Evolutionary conservation across 495 filamentous ascomycete genomes (phyloP).

Genomic region (Hypoxylon fuscum): DNA sequence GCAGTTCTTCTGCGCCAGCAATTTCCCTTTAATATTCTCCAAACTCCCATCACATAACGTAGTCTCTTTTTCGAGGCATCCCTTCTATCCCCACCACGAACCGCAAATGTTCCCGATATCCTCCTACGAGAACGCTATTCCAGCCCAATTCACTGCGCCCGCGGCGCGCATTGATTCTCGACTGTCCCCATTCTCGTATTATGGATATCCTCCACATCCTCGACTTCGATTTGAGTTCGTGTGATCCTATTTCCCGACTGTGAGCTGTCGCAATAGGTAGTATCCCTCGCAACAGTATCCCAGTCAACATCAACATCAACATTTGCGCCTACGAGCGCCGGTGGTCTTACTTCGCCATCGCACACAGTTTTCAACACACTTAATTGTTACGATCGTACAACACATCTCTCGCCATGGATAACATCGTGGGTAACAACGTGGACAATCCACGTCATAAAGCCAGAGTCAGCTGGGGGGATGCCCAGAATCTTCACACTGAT

Average conservation of each 20-base stretch:
- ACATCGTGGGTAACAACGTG: too few species aligned
- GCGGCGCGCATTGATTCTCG: conserved; percentile 29
- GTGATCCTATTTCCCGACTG: conserved; percentile 44
- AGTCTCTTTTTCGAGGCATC: conserved; percentile 26
- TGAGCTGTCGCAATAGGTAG: conserved; percentile 46
- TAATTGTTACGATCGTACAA: conserved; percentile 4
- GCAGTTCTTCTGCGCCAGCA: conserved; percentile 13
- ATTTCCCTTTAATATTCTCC: background rate
- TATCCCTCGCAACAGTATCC: conserved; percentile 34
- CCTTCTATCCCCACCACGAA: conserved; percentile 31
- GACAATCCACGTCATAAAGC: conserved; percentile 38
- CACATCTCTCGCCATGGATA: conserved; percentile 32
- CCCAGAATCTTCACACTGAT: conserved; percentile 44
- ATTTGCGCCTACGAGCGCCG: conserved; percentile 33
- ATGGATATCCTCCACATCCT: conserved; percentile 45
- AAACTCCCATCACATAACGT: background rate
- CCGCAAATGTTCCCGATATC: conserved; percentile 46
- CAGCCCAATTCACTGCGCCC: conserved; percentile 32
- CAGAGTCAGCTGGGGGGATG: conserved; percentile 40
- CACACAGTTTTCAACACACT: conserved; percentile 12
- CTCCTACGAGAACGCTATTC: conserved; percentile 35
- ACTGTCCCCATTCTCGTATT: conserved; percentile 35
- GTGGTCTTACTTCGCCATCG: conserved; percentile 19
- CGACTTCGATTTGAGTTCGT: conserved; percentile 40
- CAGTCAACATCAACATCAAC: conserved; percentile 26